Conservation (phyloP, 2,329 filamentous ascomycete species). For the Aspergillus calidoustus region DNA sequence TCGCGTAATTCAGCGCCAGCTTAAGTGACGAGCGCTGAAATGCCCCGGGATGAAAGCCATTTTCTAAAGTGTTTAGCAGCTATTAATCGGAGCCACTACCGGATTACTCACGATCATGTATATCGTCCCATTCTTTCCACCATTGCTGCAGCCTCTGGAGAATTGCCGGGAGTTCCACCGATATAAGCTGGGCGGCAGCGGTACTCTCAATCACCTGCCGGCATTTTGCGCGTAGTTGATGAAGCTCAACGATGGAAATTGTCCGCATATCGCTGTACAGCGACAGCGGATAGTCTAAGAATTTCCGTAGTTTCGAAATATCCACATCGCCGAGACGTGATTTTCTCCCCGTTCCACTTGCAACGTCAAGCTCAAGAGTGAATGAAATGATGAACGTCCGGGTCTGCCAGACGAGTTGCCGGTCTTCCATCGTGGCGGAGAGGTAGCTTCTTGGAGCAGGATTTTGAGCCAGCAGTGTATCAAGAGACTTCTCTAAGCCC, state of each 20-base stretch:
- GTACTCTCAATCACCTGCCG: constrained; percentile 37
- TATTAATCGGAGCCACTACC: background rate
- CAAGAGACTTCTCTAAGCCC: constrained; percentile 40
- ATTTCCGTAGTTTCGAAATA: constrained; percentile 37
- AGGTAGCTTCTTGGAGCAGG: constrained; percentile 39
- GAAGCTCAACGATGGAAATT: constrained; percentile 40
- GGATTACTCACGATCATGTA: constrained; percentile 36
- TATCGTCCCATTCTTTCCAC: constrained; percentile 42
- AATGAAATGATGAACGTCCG: constrained; percentile 43
- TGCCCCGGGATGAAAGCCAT: constrained; percentile 41
- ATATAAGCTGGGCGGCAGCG: constrained; percentile 32
- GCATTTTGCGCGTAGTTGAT: constrained; percentile 40
- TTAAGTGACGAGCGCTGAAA: constrained; percentile 42
- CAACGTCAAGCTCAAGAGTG: constrained; percentile 40
- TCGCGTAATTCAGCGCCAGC: constrained; percentile 39
- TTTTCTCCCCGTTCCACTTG: constrained; percentile 41
- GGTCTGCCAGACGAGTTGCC: constrained; percentile 41
- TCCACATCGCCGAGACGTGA: constrained; percentile 41
- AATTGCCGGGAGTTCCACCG: constrained; percentile 35
- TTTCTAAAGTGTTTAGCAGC: constrained; percentile 27
- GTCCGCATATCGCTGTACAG: constrained; percentile 41
- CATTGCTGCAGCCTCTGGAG: constrained; percentile 38
- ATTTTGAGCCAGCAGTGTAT: constrained; percentile 36
- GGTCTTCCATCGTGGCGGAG: constrained; percentile 39
- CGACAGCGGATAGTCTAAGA: constrained; percentile 41